Base-by-base conservation (phyloP, 495 filamentous ascomycete species). In the Trichoderma parareesei region DNA sequence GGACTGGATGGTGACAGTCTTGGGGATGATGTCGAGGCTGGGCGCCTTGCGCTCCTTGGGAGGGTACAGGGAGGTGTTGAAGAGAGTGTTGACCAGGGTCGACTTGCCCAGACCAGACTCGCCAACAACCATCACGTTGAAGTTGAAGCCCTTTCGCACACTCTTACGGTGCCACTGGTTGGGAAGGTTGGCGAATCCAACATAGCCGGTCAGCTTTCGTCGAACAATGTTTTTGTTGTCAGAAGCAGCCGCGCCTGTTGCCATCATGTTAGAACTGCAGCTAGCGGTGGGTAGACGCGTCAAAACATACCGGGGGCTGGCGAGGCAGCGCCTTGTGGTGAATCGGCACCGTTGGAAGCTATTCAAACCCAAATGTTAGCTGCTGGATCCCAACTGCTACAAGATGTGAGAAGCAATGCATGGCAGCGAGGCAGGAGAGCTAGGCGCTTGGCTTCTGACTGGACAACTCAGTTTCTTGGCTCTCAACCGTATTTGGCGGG, bases 161-260 rank as follows among this genome's bases (percentile, higher is more conserved):
- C 93, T 97, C 88, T 98, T 98, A 78, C 94, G 92, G 83, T 98
- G 94, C 95, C 95, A 98, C 79, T 98, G 94, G 79, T 98, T 98
- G 55, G 94, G 94, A 78, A 98, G 81, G 75, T 98, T 98, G 75
- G 94, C 94, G 76, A 98, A 98, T 64, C 94, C 94, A 71, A 98
- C 94, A 72, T 97, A 98, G 66, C 94, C 94, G 57, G 94, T 98
- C 72, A 98, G 79, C 85, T 98, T 98, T 78, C 95, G 85, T 75
- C 95, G 90, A 65, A 98, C 94, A 74, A 98, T 95, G 77, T 98
- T 98, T 80, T 90, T 89, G 86, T 89, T 91, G 76, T 97, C 93
- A 68, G 88, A 86, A 74, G 88, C 85, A 64, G 88, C 90, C 77
- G 61, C 11, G 42, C 13, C 60, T 61, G 38, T 61, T 10, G 53